Base-by-base conservation (phyloP, 495 filamentous ascomycete species). In the Umbilicaria muhlenbergii region DNA sequence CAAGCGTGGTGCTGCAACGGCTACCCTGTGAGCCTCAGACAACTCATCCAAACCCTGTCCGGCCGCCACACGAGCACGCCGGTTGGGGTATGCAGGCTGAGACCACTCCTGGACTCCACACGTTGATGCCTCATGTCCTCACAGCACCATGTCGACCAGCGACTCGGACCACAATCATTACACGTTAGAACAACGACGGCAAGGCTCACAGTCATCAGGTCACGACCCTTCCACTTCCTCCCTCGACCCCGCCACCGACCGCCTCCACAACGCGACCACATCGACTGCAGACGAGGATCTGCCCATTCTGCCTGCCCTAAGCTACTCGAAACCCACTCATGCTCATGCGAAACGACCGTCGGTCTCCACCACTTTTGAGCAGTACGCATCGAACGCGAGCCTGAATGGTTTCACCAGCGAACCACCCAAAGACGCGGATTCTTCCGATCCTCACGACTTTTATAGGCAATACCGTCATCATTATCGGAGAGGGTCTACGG, bases 391-490 rank as follows among this genome's bases (percentile, higher is more conserved):
- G 12, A 49, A 46, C 33, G 21, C 42, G 38, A 32, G 46, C 38
- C 31, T 45, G 38, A 47, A 47, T 33, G 46, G 39, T 21, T 17
- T 48, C 39, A 37, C 45, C 32, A 34, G 36, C 32, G 45, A 39
- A 13, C 38, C 41, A 19, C 32, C 32, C 5, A 35, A 32, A 24
- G 51, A 58, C 31, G 58, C 58, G 43, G 46, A 56, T 19, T 71
- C 67, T 24, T 62, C 70, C 32, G 67, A 75, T 51, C 71, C 69
- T 13, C 68, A 68, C 55, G 69, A 72, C 12, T 74, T 63, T 52
- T 75, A 74, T 51, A 64, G 68, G 36, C 58, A 52, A 39, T 57
- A 59, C 45, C 50, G 48, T 32, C 41, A 58, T 34, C 48, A 53
- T 38, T 55, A 56, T 31, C 39, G 41, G 17, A 40, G 41, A 33